Conservation (phyloP, 805 yeast genomes). For the Candida rishiriensis region DNA sequence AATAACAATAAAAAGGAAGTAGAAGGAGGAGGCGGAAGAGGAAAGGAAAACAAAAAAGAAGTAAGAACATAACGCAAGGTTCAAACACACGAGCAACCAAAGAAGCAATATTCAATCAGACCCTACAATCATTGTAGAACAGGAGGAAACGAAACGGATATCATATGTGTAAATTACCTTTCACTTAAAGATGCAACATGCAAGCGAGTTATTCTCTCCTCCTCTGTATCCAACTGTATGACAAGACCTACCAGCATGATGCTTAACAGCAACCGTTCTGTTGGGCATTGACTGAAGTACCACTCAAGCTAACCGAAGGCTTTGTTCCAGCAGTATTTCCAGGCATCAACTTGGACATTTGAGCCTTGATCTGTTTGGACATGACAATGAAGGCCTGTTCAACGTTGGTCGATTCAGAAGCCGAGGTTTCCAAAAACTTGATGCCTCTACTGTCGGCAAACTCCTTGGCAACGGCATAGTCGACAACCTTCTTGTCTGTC, state of each 20-base stretch:
- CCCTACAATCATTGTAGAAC: too few relatives aligned
- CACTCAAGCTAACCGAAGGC: constrained; percentile 67
- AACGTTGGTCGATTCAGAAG: constrained; percentile 91
- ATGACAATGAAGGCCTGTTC: constrained; percentile 98
- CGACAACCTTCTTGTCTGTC: constrained; percentile 90
- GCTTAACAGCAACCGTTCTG: constrained; percentile 47
- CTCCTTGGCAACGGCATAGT: constrained; percentile 93
- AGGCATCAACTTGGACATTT: constrained; percentile 68
- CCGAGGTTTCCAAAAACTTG: constrained; percentile 95
- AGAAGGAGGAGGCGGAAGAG: not conserved
- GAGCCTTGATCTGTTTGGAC: constrained; percentile 98
- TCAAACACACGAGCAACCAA: too few relatives aligned
- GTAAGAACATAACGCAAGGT: too few relatives aligned
- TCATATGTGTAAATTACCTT: too few relatives aligned
- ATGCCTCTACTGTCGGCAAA: constrained; percentile 93
- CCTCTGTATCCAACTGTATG: too few relatives aligned
- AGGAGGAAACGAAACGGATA: not conserved
- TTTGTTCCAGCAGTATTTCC: constrained; percentile 39
- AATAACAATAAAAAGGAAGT: constrained; percentile 3
- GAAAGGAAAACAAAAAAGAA: not conserved
- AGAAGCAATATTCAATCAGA: too few relatives aligned
- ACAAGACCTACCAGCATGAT: too few relatives aligned
- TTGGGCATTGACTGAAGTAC: constrained; percentile 50
- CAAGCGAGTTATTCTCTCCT: too few relatives aligned
- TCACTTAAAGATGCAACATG: too few relatives aligned